Percentiles rank a stretch among this genome's conserved stretches.
These are phyloP conservation scores for Phytophthora cajani DNA, from an alignment of 352 stramenopile genomes.

Conservation along the genomic window DNA sequence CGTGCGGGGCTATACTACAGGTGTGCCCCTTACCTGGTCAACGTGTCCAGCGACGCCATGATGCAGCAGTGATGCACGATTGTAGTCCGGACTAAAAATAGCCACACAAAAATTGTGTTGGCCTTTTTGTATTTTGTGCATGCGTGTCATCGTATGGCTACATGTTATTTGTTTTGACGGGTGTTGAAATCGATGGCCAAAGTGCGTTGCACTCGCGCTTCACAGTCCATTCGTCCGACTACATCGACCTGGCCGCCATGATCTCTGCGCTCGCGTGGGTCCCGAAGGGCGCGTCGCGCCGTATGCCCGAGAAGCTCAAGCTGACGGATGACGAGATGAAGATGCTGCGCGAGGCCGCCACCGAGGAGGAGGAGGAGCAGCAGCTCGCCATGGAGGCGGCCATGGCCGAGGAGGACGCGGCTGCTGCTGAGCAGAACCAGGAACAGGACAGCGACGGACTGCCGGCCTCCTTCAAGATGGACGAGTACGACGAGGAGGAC, in stretches of 20 bases:
- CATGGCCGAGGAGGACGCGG: conserved; percentile 56
- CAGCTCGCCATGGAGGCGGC: conserved; percentile 59
- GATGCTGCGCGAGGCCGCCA: conserved; percentile 81
- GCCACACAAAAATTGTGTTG: background rate
- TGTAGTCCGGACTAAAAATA: background rate
- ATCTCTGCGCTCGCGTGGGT: conserved; percentile 46
- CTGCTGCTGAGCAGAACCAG: conserved; percentile 7
- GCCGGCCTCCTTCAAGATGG: conserved; percentile 83
- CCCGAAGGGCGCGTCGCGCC: conserved; percentile 47
- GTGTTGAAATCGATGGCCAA: conserved; percentile 23
- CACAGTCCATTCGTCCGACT: conserved; percentile 19
- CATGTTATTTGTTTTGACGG: background rate
- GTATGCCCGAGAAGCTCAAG: conserved; percentile 86
- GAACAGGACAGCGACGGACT: conserved; percentile 53
- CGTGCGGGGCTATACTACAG: too few relatives aligned
- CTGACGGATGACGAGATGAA: conserved; percentile 82
- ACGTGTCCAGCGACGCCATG: conserved; percentile 25
- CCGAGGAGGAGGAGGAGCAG: conserved; percentile 77
- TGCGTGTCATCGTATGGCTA: background rate
- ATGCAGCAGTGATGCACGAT: background rate
- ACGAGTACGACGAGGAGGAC: conserved; percentile 90
- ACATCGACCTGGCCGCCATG: conserved; percentile 17
- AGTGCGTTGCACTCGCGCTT: conserved; percentile 2
- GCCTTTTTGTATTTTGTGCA: background rate
- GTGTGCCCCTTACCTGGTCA: conserved; percentile 29